Evolutionary conservation across 2,329 filamentous ascomycete genomes (phyloP).

Genomic region (Aspergillus flavus): DNA sequence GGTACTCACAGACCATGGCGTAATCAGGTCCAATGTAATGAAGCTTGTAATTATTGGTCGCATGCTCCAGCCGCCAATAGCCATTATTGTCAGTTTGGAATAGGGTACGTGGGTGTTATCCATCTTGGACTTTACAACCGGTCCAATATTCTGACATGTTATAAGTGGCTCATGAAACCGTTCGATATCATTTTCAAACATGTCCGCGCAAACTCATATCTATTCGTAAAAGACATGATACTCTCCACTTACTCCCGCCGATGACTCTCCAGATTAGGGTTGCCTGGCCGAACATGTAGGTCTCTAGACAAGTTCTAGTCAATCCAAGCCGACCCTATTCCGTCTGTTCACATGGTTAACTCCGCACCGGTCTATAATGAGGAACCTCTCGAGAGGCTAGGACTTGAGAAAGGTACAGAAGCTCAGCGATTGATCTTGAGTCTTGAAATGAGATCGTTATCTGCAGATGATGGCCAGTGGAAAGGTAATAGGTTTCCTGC

Average conservation of each 20-base stretch:
- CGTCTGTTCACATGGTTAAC: background rate
- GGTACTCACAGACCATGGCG: background rate
- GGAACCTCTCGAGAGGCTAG: too few species aligned
- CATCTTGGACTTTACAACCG: background rate
- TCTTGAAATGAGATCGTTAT: too few species aligned
- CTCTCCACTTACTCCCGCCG: background rate
- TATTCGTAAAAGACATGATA: background rate
- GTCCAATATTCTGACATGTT: background rate
- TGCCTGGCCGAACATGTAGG: background rate
- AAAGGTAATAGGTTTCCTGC: too few species aligned
- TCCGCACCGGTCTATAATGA: too few species aligned
- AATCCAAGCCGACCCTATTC: background rate
- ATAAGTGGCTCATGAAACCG: background rate
- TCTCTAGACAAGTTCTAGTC: background rate
- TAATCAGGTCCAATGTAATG: conserved; percentile 1
- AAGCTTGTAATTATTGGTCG: background rate
- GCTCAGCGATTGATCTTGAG: too few species aligned
- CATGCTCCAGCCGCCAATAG: background rate
- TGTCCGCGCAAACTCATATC: background rate
- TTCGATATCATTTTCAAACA: background rate
- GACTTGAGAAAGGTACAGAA: too few species aligned
- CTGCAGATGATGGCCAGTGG: too few species aligned
- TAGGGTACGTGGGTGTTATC: background rate
- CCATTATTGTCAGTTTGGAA: background rate
- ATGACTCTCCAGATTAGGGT: background rate